Conservation (phyloP, 495 filamentous ascomycete genomes). For the Daldinia caldariorum region DNA sequence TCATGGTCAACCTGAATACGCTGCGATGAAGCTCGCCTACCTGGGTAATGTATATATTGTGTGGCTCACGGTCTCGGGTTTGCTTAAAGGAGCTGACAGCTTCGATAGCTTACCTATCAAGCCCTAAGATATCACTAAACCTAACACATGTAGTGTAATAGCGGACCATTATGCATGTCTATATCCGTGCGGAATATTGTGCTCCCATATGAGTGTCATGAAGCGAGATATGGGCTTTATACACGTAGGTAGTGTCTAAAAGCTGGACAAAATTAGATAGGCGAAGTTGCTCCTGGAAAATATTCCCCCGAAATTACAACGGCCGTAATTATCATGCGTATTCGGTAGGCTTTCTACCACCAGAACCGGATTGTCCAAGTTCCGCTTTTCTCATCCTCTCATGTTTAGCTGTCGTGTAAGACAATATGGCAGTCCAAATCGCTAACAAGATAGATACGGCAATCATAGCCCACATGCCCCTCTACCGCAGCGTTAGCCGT, state of each 20-base stretch:
- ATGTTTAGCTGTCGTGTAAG: slow-evolving; percentile 50
- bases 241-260: too few species aligned
- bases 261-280: too few species aligned
- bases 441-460: slow-evolving; percentile 60
- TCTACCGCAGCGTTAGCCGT: slow-evolving; percentile 44
- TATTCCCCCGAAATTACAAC: not conserved
- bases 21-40: too few species aligned
- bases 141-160: too few species aligned
- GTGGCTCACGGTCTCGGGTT: not conserved
- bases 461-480: slow-evolving; percentile 70
- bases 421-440: slow-evolving; percentile 60
- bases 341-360: slow-evolving; percentile 22
- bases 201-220: too few species aligned
- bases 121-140: too few species aligned
- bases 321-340: slow-evolving; percentile 23
- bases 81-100: not conserved
- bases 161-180: too few species aligned
- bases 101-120: too few species aligned
- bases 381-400: slow-evolving; percentile 47
- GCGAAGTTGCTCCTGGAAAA: too few species aligned
- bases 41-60: too few species aligned
- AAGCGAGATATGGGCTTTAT: too few species aligned
- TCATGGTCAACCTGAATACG: not conserved
- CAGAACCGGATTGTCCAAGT: slow-evolving; percentile 17
- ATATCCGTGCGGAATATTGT: too few species aligned